These are phyloP conservation scores for Clarireedia monteithiana DNA, from an alignment of 2,329 filamentous ascomycete species.

Conservation along the genomic window DNA sequence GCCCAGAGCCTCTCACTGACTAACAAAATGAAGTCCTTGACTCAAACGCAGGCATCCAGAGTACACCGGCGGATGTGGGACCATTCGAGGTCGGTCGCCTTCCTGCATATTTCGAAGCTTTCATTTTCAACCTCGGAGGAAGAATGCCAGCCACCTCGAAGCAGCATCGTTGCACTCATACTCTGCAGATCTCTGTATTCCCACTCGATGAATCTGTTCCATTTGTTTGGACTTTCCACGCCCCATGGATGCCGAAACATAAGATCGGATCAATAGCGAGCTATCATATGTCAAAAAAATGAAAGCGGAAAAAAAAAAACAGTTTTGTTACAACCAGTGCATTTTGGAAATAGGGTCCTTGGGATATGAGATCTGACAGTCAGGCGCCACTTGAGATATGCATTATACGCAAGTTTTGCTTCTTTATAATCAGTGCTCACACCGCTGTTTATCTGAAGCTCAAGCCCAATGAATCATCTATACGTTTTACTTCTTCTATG, in stretches of 20 bases:
- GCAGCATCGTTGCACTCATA: neutral
- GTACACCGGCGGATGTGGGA: neutral
- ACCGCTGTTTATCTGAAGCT: conserved; percentile 21
- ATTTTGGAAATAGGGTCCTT: neutral
- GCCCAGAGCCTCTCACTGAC: too few relatives aligned
- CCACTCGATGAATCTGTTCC: conserved; percentile 13
- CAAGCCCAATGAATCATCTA: neutral
- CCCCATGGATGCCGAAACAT: conserved; percentile 3
- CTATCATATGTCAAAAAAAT: conserved; percentile 4
- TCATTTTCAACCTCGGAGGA: neutral
- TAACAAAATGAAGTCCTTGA: neutral
- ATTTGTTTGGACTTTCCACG: conserved; percentile 6
- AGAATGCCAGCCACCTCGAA: conserved; percentile 8
- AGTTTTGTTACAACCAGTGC: neutral
- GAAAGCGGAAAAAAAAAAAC: conserved; percentile 6
- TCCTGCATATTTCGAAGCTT: conserved; percentile 14
- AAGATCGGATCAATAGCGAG: conserved; percentile 13
- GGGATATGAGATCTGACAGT: conserved; percentile 15
- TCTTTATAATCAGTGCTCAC: conserved; percentile 7
- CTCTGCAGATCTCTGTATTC: conserved; percentile 10
- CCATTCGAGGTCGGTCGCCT: conserved; percentile 10
- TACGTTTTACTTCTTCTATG: neutral
- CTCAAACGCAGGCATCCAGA: neutral
- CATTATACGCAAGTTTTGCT: neutral
- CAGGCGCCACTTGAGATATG: conserved; percentile 10